Evolutionary conservation across 345 rosid species (phyloP), one percentile per base, ranked within the genome.

Genomic region (Aegle marmelos): DNA sequence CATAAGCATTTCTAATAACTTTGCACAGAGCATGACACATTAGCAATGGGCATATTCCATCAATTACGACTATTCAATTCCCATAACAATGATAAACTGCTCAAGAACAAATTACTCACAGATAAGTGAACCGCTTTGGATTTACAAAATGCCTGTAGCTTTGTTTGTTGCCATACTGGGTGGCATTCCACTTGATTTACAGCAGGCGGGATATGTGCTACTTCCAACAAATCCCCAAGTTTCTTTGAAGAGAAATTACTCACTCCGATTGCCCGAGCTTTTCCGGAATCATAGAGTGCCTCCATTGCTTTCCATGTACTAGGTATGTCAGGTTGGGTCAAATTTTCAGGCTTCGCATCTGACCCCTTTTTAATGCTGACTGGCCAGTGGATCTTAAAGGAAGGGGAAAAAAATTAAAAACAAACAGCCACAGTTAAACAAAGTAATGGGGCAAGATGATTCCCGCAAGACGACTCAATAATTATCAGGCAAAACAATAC

Each of bases 341-440:
- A 81, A 60, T 82, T 77, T 28, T 92, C 91, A 1, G 89, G 82
- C 61, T 61, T 61, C 9, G 62, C 80, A 59, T 4, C 73, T 14
- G 90, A 79, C 13, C 86, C 94, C 78, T 77, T 84, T 81, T 88
- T 91, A 83, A 87, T 71, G 63, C 90, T 86, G 72, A 72, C 90
- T 2, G 97, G 97, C 92, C 93, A 91, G 72, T 86, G 94, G 25
- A 92, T 83, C 97, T 92, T 56, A 57, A 66, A 50, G 34, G 59
- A 54, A 48, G 22, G 7, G 22, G 2, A 17, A 53, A 14, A 45
- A 31, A n/a, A 56, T 2, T 57, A 66, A 41, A 10, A 56, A 48
- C 34, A 24, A 74, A 48, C 36, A 65, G 10, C 41, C 27, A 14
- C 28, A 58, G 14, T 21, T 19, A 14, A 5, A 25, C 45, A 6